Evolutionary conservation across 495 filamentous ascomycete species (phyloP), one percentile per base, ranked within the genome.

Genomic region (Friedmanniomyces endolithicus): DNA sequence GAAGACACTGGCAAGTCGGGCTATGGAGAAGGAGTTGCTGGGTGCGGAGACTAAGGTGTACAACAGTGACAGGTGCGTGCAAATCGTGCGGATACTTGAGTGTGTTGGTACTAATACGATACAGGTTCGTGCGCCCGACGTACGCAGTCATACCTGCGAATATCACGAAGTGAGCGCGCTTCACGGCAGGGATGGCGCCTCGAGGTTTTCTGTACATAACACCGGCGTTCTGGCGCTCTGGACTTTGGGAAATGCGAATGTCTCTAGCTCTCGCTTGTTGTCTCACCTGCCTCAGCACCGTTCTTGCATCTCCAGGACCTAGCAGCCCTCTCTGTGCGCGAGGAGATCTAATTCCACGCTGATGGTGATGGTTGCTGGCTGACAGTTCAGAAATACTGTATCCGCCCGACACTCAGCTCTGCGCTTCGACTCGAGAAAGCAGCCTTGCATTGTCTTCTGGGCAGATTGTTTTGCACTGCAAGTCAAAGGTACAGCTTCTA

Each of bases 21-120:
- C 80, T 53, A 75, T 92, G 41, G 94, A 96, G 78, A 87, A 87
- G 78, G 82, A 87, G 72, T 74, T 98, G 50, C 63, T 96, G 61
- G 90, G 90, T 27, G 76, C 78, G 59, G 85, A 90, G 70, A 75
- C 75, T 23, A 81, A 79, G 64, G 78, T 92, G 31, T 98, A 97
- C 70, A 80, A 97, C 74, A 83, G 81, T 56, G 88, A 94, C 62
- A 74, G 84, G 90, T 94, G 76, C 43, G 88, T 75, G 51, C 1
- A 53, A 39, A 7, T 17, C 37, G 9, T 33, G 24, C 33, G 35
- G 16, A 19, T 14, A 34, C 12, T 33, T n/a, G 29, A 39, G 1
- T 6, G 25, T 11, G 23, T 16, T 19, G 29, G 20, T 50, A 46
- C 34, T 64, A 35, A 60, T 45, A 29, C 2, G 23, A 11, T 11